Evolutionary conservation across 2,329 filamentous ascomycete genomes (phyloP), one percentile per base, ranked within the genome.

Genomic region (Botrytis squamosa): DNA sequence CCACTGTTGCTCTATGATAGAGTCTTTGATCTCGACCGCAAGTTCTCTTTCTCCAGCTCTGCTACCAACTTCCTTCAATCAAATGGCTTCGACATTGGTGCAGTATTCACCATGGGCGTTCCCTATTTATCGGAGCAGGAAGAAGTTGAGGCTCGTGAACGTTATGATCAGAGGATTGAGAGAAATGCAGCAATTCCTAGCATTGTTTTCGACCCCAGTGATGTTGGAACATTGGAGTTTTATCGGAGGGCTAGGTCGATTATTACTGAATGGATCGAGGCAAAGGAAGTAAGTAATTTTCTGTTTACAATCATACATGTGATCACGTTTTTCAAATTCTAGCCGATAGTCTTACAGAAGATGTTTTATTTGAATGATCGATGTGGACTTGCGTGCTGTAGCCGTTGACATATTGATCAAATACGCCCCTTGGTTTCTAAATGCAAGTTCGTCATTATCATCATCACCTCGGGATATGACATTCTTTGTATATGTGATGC

Each of bases 51-150:
- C 74, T 80, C 75, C 14, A 77, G 73, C 44, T 73, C 77, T 84
- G 89, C 90, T 0, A 85, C 88, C 52, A 85, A 88, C n/a, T 92
- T 92, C 74, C 82, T 92, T 12, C 80, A 88, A 16, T 84, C 83
- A 52, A 85, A 88, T 78, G 84, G 85, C 14, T 92, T 92, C 78
- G 84, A 87, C 75, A 85, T 92, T 77, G 85, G 87, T 14, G 82
- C 83, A 4, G 83, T 89, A 0, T 90, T 90, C 79, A 84, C 80
- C 6, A 80, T 83, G 40, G 90, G 90, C 10, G 86, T 92, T 16
- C 85, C 86, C 9, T 92, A 92, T 78, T 82, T 92, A 9, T 91
- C 89, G 2, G 84, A 87, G 52, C 83, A 86, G 40, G 90, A 92
- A 77, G 87, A 89, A 69, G 78, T 81, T 20, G 78, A 82, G 14